These are phyloP conservation scores for Yarrowia sp. DNA, from an alignment of 805 yeast genomes.

Conservation along the genomic window DNA sequence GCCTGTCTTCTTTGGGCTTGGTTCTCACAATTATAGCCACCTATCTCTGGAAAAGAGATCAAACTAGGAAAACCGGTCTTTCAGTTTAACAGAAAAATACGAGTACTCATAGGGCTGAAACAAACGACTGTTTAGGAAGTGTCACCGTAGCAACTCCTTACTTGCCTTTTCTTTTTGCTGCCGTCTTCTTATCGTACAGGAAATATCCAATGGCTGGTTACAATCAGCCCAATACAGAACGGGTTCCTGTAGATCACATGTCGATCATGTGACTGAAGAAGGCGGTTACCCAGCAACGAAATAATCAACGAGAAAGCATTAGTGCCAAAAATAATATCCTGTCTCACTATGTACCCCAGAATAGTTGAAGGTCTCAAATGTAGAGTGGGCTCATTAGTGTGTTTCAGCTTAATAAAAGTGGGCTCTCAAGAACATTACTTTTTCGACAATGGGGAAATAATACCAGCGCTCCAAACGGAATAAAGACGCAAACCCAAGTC, in stretches of 20 bases:
- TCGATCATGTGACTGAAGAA: background rate
- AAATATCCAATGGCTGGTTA: background rate
- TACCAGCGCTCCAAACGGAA: conserved; percentile 3
- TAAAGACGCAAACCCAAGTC: background rate
- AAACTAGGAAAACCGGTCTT: background rate
- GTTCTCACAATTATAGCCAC: background rate
- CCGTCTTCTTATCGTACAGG: background rate
- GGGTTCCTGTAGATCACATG: conserved; percentile 31
- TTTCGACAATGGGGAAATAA: background rate
- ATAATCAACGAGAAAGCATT: too few relatives aligned
- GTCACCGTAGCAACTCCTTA: background rate
- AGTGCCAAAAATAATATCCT: background rate
- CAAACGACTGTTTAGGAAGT: background rate
- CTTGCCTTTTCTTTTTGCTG: background rate
- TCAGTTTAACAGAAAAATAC: background rate
- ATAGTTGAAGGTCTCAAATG: background rate
- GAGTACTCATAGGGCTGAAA: background rate
- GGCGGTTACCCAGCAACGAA: background rate
- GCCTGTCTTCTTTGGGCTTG: conserved; percentile 16
- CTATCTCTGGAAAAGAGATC: conserved; percentile 1
- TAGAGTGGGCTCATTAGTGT: conserved; percentile 13
- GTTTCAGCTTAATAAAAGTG: conserved; percentile 1
- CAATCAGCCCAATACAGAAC: conserved; percentile 3
- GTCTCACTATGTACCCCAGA: conserved; percentile 7
- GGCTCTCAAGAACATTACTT: background rate